A percentile compares a stretch with the other conserved stretches of the same genome.
These are phyloP conservation scores for Calonectria pauciramosa DNA, from an alignment of 2,329 filamentous ascomycete species.

Conservation along the genomic window DNA sequence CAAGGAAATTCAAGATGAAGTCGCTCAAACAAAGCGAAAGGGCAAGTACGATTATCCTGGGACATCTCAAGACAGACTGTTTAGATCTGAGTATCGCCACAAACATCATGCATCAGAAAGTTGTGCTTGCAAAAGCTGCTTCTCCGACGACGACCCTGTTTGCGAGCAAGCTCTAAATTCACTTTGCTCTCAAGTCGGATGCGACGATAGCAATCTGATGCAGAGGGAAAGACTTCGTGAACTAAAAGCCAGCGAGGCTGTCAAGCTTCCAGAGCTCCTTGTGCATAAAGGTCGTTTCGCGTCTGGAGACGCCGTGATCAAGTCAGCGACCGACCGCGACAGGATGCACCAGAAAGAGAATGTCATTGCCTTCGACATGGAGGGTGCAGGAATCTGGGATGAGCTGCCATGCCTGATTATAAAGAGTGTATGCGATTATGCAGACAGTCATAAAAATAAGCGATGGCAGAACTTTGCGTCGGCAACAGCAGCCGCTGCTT, in stretches of 20 bases:
- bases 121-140: neutral
- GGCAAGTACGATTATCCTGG: conserved; percentile 45
- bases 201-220: neutral
- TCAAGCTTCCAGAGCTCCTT: neutral
- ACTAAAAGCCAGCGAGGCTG: too few relatives aligned
- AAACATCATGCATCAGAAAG: conserved; percentile 41
- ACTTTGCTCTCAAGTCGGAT: neutral
- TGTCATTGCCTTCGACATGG: neutral
- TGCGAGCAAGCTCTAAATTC: neutral
- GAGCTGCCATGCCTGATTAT: neutral
- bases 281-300: neutral
- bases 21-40: neutral
- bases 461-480: neutral
- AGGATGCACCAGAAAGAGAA: neutral
- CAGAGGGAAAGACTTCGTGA: neutral
- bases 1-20: neutral
- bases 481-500: neutral
- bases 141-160: neutral
- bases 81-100: conserved; percentile 48
- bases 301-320: neutral
- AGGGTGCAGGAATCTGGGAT: neutral
- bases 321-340: neutral
- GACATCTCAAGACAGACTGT: conserved; percentile 46
- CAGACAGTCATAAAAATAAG: neutral
- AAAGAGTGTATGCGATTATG: neutral